These are phyloP conservation scores for Liriodendron chinense DNA, from an alignment of 164 flowering plant genomes.

Conservation along the genomic window DNA sequence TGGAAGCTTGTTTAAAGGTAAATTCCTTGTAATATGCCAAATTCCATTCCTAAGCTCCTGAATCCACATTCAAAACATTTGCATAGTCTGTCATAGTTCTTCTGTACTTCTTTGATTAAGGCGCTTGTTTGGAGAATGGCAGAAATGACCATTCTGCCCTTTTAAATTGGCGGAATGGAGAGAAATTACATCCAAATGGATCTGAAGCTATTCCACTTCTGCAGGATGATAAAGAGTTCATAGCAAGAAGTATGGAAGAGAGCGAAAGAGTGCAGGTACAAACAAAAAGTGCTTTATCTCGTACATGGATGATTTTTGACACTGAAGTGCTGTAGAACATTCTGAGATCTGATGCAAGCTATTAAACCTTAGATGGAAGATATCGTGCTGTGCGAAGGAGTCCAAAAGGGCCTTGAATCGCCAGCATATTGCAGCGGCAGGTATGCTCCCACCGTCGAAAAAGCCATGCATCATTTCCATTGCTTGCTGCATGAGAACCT, in stretches of 20 bases:
- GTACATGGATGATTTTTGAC: not conserved
- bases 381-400: constrained; percentile 64
- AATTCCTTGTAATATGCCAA: not conserved
- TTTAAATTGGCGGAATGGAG: no score
- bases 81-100: no score
- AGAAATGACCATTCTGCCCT: no score
- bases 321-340: not conserved
- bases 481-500: constrained; percentile 17
- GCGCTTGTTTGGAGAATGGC: no score
- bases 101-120: no score
- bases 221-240: constrained; percentile 67
- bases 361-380: constrained; percentile 60
- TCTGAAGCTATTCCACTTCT: constrained; percentile 4
- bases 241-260: constrained; percentile 65
- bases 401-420: constrained; percentile 84
- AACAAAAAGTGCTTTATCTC: not conserved
- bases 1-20: constrained; percentile 65
- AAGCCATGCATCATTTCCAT: constrained; percentile 91
- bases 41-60: not conserved
- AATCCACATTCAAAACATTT: not conserved
- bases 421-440: constrained; percentile 73
- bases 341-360: not conserved
- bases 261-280: constrained; percentile 85
- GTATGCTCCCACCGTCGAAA: constrained; percentile 76
- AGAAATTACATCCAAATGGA: no score